These are phyloP conservation scores for Coniosporium apollinis DNA, from an alignment of 495 filamentous ascomycete species.

Conservation along the genomic window DNA sequence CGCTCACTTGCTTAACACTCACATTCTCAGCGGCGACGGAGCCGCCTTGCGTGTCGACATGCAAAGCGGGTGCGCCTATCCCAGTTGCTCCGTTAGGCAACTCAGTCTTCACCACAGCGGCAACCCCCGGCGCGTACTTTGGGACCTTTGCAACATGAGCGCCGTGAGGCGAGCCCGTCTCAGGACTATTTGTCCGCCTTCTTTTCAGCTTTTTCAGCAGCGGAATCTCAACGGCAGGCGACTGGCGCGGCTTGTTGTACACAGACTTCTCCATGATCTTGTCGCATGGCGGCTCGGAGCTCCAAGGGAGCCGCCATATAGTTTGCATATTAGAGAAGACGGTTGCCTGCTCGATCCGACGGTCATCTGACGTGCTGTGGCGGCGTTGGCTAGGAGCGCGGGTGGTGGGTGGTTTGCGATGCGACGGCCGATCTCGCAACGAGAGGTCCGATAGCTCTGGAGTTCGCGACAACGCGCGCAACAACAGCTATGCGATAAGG, in stretches of 20 bases:
- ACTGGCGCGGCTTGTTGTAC: conserved; percentile 17
- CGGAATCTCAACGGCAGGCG: conserved; percentile 22
- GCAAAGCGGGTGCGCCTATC: conserved; percentile 2
- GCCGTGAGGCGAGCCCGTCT: conserved; percentile 9
- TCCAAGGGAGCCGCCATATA: conserved; percentile 24
- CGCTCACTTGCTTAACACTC: not conserved
- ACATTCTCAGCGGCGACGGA: conserved; percentile 4
- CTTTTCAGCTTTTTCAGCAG: conserved; percentile 21
- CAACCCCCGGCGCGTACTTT: conserved; percentile 6
- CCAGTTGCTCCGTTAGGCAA: not conserved
- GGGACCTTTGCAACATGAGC: conserved; percentile 16
- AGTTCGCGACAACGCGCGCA: too few species aligned
- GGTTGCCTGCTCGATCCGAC: too few species aligned
- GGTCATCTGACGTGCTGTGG: too few species aligned
- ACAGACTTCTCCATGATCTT: conserved; percentile 17
- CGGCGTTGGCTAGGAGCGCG: too few species aligned
- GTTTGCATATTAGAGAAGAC: conserved; percentile 21
- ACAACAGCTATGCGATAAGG: too few species aligned
- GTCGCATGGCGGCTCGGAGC: conserved; percentile 19
- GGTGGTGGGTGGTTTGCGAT: too few species aligned
- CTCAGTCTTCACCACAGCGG: not conserved
- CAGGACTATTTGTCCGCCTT: conserved; percentile 18
- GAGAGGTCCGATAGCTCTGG: too few species aligned
- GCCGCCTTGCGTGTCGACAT: conserved; percentile 10
- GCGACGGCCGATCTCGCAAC: too few species aligned